Conservation (phyloP, 2,329 filamentous ascomycete species). For the Clarireedia hainanense region DNA sequence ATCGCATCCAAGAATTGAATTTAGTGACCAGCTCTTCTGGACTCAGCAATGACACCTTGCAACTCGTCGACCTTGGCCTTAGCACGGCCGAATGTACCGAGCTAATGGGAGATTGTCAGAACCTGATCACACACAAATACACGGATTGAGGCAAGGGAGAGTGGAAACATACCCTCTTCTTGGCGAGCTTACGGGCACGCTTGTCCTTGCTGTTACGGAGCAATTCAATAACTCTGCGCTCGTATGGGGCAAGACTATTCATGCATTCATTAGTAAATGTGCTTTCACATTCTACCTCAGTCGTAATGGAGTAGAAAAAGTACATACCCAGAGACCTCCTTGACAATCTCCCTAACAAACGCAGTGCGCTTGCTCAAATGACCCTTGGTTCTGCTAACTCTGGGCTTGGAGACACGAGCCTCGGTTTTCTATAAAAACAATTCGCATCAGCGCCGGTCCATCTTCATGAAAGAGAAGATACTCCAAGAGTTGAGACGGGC, state of each 20-base stretch:
- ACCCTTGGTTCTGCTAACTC: slow-evolving; percentile 83
- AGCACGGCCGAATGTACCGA: slow-evolving; percentile 96
- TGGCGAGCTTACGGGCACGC: slow-evolving; percentile 96
- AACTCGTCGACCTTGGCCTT: slow-evolving; percentile 99
- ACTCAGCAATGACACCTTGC: slow-evolving; percentile 94
- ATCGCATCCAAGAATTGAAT: slow-evolving; percentile 22
- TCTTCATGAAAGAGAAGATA: slow-evolving; percentile 46
- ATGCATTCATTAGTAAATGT: slow-evolving; percentile 9
- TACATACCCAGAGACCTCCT: slow-evolving; percentile 91
- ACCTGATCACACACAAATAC: neutral
- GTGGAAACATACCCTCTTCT: slow-evolving; percentile 76
- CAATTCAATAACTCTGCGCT: slow-evolving; percentile 98
- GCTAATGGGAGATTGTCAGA: slow-evolving; percentile 40
- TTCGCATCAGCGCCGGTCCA: slow-evolving; percentile 23
- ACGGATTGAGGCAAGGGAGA: neutral
- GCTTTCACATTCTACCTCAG: neutral
- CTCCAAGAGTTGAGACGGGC: slow-evolving; percentile 64
- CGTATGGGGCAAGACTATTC: slow-evolving; percentile 76
- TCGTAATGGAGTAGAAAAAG: neutral
- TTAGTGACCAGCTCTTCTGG: slow-evolving; percentile 72
- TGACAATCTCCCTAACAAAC: slow-evolving; percentile 95
- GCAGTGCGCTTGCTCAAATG: slow-evolving; percentile 93
- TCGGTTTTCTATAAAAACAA: slow-evolving; percentile 64
- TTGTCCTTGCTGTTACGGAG: slow-evolving; percentile 99
- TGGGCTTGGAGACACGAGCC: slow-evolving; percentile 66